Percentiles rank a stretch among this genome's conserved stretches.
Evolutionary conservation across 768 basidiomycete genomes (phyloP).

Genomic region (Crucibulum laeve): DNA sequence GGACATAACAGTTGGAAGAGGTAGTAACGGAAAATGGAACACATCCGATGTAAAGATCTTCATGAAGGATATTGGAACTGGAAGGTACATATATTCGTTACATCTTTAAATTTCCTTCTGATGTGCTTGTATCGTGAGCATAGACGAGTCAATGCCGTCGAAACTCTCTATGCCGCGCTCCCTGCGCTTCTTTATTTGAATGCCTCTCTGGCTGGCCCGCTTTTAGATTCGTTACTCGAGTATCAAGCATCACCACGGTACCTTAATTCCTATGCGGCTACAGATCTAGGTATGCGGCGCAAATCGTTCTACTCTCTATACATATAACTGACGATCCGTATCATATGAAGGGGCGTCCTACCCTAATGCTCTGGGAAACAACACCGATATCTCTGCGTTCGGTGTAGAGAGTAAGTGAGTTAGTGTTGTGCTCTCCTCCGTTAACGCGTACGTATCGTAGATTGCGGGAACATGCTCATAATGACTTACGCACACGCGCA

Average conservation of each 20-base stretch:
- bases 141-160: slow-evolving; percentile 38
- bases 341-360: slow-evolving; percentile 10
- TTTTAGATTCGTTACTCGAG: slow-evolving; percentile 44
- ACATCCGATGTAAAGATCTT: slow-evolving; percentile 38
- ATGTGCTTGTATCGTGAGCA: background rate
- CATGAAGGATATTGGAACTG: slow-evolving; percentile 41
- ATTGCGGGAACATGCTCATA: slow-evolving; percentile 58
- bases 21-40: slow-evolving; percentile 25
- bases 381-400: slow-evolving; percentile 7
- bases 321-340: background rate
- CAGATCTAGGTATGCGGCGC: slow-evolving; percentile 26
- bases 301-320: background rate
- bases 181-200: slow-evolving; percentile 41
- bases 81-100: slow-evolving; percentile 25
- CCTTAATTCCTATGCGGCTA: slow-evolving; percentile 18
- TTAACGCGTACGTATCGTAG: slow-evolving; percentile 19
- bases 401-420: slow-evolving; percentile 18
- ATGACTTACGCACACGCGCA: slow-evolving; percentile 40
- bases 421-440: background rate
- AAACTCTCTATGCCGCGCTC: slow-evolving; percentile 40
- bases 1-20: slow-evolving; percentile 39
- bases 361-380: slow-evolving; percentile 12
- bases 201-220: slow-evolving; percentile 30
- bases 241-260: slow-evolving; percentile 32
- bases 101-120: slow-evolving; percentile 1